These are phyloP conservation scores for Blastocladiella emersonii DNA, from an alignment of 371 early-diverging fungal species.

Conservation along the genomic window DNA sequence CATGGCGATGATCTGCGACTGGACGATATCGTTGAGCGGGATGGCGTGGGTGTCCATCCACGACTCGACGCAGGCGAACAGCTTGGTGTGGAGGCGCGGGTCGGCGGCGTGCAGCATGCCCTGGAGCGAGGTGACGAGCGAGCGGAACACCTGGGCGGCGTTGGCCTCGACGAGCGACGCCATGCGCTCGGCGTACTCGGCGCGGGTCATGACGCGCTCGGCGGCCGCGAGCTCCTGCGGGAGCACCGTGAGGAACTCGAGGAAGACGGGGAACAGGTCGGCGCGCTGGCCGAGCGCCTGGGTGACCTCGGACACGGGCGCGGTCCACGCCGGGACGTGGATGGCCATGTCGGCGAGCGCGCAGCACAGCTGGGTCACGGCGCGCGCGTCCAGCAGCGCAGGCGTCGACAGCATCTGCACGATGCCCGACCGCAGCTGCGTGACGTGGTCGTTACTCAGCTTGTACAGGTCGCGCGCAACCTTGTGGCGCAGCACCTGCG, in stretches of 20 bases:
- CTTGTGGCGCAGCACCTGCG: constrained; percentile 86
- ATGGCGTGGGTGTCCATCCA: constrained; percentile 82
- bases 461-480: constrained; percentile 65
- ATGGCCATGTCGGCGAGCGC: constrained; percentile 74
- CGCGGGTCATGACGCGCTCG: constrained; percentile 46
- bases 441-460: constrained; percentile 39
- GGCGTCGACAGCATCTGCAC: constrained; percentile 40
- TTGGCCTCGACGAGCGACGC: not conserved
- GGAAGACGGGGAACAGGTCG: constrained; percentile 44
- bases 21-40: constrained; percentile 36
- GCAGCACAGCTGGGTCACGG: constrained; percentile 69
- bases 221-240: constrained; percentile 71
- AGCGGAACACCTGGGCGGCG: not conserved
- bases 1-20: constrained; percentile 52
- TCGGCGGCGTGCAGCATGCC: not conserved
- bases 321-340: constrained; percentile 60
- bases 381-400: constrained; percentile 33
- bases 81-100: constrained; percentile 33
- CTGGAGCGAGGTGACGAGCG: not conserved
- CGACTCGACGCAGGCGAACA: constrained; percentile 57
- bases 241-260: constrained; percentile 67
- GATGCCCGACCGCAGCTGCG: constrained; percentile 63
- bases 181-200: constrained; percentile 46
- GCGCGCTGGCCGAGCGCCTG: constrained; percentile 6
- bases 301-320: constrained; percentile 39